phyloP scores from a whole-genome alignment of 805 yeast species.

The Teunomyces barrocoloradensis region DNA sequence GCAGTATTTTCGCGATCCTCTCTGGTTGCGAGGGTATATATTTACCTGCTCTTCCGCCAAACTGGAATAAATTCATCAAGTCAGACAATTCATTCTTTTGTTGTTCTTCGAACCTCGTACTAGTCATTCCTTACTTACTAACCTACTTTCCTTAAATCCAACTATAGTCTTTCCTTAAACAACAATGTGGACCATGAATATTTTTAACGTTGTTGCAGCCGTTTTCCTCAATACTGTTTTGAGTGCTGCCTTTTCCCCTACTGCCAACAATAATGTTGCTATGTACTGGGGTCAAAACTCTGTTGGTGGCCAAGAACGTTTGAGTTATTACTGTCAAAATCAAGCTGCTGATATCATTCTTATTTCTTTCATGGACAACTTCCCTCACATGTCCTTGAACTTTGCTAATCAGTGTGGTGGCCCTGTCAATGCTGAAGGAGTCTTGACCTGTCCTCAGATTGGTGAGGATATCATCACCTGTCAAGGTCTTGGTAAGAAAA shows the following conservation, averaged over 20 bases:
- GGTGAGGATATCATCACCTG: slow-evolving; percentile 71
- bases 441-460: slow-evolving; percentile 19
- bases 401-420: slow-evolving; percentile 15
- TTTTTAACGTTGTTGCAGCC: slow-evolving; percentile 6
- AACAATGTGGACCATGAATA: slow-evolving; percentile 6
- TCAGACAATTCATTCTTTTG: background rate
- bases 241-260: slow-evolving; percentile 10
- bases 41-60: background rate
- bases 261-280: slow-evolving; percentile 12
- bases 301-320: slow-evolving; percentile 10
- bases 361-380: slow-evolving; percentile 12
- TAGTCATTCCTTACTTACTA: slow-evolving; percentile 2
- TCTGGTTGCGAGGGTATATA: slow-evolving; percentile 1
- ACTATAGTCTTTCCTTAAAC: slow-evolving; percentile 2
- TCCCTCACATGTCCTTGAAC: slow-evolving; percentile 12
- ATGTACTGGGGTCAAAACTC: slow-evolving; percentile 19
- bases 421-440: slow-evolving; percentile 11
- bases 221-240: slow-evolving; percentile 7
- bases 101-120: background rate
- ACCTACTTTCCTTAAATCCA: slow-evolving; percentile 3
- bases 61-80: background rate
- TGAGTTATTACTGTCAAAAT: slow-evolving; percentile 13
- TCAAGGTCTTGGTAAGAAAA: slow-evolving; percentile 74
- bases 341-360: slow-evolving; percentile 12
- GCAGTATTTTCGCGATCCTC: background rate